Conservation (phyloP, 768 basidiomycete species). For the Hygrocybe coccinea region DNA sequence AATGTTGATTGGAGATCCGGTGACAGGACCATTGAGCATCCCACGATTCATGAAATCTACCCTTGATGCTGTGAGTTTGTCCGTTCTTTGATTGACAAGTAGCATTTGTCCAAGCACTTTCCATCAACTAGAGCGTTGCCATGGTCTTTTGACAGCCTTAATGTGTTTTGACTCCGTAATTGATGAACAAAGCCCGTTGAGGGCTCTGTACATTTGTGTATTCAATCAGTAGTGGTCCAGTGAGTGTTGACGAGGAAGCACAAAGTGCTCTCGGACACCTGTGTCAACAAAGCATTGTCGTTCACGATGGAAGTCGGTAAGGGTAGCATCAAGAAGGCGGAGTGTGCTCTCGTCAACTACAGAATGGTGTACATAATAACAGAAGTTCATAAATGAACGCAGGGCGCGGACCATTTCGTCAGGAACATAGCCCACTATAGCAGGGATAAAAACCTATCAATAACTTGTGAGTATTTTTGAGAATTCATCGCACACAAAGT, state of each 20-base stretch:
- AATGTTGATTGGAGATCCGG: neutral
- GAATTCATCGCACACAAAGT: neutral
- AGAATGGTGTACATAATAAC: constrained; percentile 12
- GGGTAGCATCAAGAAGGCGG: neutral
- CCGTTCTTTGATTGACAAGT: constrained; percentile 15
- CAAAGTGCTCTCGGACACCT: neutral
- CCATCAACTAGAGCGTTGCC: constrained; percentile 17
- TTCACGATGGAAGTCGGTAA: constrained; percentile 10
- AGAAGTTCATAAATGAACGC: constrained; percentile 20
- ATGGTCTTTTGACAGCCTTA: constrained; percentile 24
- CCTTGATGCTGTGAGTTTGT: constrained; percentile 17
- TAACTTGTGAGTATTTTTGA: neutral
- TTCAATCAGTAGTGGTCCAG: constrained; percentile 11
- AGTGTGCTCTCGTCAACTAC: constrained; percentile 11
- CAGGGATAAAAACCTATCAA: constrained; percentile 19
- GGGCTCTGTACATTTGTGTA: constrained; percentile 18
- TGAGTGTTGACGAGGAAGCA: neutral
- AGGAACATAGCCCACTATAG: constrained; percentile 18
- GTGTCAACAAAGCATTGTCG: constrained; percentile 12
- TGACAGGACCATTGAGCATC: constrained; percentile 7
- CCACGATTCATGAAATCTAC: constrained; percentile 16
- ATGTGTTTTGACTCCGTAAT: constrained; percentile 24
- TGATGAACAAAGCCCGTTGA: constrained; percentile 20
- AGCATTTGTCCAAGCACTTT: constrained; percentile 4
- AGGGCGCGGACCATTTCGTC: constrained; percentile 14